Evolutionary conservation across 139 green algal genomes (phyloP).

Genomic region (Chlamydomonas sphaeroides): DNA sequence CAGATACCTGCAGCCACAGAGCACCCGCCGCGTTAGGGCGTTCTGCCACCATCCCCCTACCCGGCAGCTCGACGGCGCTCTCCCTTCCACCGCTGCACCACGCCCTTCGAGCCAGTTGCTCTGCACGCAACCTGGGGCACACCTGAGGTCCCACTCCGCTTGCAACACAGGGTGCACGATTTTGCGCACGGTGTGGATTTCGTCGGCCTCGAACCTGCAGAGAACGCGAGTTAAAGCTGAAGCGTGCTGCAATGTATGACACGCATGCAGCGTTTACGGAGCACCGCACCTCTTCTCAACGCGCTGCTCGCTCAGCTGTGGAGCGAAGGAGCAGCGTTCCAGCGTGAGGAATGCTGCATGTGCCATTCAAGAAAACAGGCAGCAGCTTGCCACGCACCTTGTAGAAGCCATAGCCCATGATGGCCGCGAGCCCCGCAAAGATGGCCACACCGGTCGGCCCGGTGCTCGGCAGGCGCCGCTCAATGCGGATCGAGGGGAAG

Average conservation of each 20-base stretch:
- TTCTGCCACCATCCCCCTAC: too few relatives aligned
- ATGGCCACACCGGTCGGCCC: slow-evolving; percentile 87
- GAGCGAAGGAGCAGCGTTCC: not conserved
- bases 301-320: slow-evolving; percentile 19
- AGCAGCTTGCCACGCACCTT: slow-evolving; percentile 29
- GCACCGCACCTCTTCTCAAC: slow-evolving; percentile 42
- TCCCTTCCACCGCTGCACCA: too few relatives aligned
- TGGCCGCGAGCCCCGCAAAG: slow-evolving; percentile 76
- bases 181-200: slow-evolving; percentile 47
- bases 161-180: slow-evolving; percentile 64
- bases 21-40: too few relatives aligned
- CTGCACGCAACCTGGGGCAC: too few relatives aligned
- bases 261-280: too few relatives aligned
- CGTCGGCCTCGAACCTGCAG: slow-evolving; percentile 50
- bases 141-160: slow-evolving; percentile 69
- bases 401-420: slow-evolving; percentile 94
- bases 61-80: too few relatives aligned
- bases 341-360: too few relatives aligned
- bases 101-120: too few relatives aligned
- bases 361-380: too few relatives aligned
- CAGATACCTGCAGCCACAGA: slow-evolving; percentile 59
- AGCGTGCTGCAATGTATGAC: too few relatives aligned
- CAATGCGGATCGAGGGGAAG: slow-evolving; percentile 90
- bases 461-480: slow-evolving; percentile 84
- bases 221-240: too few relatives aligned